Base-by-base conservation (phyloP, 345 rosid genomes). In the Brassica incana region DNA sequence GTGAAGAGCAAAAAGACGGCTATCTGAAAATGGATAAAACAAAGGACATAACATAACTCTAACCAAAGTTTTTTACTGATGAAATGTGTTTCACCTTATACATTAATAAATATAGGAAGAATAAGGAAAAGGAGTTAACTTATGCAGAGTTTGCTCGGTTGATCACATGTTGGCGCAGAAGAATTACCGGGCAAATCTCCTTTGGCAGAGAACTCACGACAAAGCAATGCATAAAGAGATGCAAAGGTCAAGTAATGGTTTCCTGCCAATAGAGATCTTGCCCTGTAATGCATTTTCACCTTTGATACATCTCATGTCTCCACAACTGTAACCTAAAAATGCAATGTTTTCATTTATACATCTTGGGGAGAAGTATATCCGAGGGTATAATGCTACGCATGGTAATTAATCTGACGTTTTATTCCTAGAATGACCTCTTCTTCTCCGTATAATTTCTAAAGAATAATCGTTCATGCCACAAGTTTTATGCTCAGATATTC, bases 101-200 rank as follows among this genome's bases (percentile, higher is more conserved):
- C 8, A 62, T 62, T 14, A 9, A 64, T n/a, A 29, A 10, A 64
- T 30, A 64, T 20, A 30, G 43, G 67, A 40, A 38, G 40, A 67
- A 27, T 5, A 38, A 76, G 0, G 48, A 45, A 29, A 8, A 12
- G 30, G 6, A 69, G 62, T 62, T 69, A 20, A 59, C 52, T 29
- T 65, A 7, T 65, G 6, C 23, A 11, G 3, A 52, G 52, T 30
- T 40, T 20, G 50, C 63, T 48, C 5, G 27, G 64, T 62, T n/a
- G n/a, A 33, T 70, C 76, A 54, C 59, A 64, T 72, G 32, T 40
- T 29, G 2, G 79, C 2, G 62, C 20, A 80, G 1, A 64, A 75
- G 79, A 75, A 80, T 80, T 80, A 43, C 83, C 79, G 83, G 83
- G 79, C 79, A 80, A 80, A 80, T 75, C 83, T 80, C 83, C 83